These are phyloP conservation scores for Zarea fungicola DNA, from an alignment of 2,329 filamentous ascomycete species.

Conservation along the genomic window DNA sequence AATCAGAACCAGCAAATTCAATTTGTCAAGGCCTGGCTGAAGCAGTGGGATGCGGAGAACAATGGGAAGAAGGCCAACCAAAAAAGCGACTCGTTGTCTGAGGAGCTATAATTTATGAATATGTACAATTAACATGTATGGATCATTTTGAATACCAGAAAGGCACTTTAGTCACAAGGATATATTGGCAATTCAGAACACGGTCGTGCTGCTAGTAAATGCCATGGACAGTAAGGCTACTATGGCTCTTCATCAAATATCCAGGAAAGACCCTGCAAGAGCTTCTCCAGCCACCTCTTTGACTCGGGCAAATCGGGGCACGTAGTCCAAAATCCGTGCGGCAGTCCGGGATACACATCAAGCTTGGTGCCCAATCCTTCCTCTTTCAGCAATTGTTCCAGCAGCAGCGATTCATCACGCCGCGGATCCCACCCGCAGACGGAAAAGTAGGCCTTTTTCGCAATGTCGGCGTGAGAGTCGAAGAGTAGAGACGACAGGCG, in stretches of 20 bases:
- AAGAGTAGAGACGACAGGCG: slow-evolving; percentile 33
- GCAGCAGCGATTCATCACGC: slow-evolving; percentile 43
- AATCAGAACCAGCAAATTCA: slow-evolving; percentile 53
- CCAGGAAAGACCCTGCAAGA: slow-evolving; percentile 22
- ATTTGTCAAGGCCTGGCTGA: slow-evolving; percentile 64
- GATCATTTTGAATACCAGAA: not conserved
- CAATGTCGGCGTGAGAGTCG: slow-evolving; percentile 26
- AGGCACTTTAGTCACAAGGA: too few species aligned
- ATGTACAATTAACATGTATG: not conserved
- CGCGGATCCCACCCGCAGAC: slow-evolving; percentile 43
- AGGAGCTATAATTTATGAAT: not conserved
- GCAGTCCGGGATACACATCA: slow-evolving; percentile 36
- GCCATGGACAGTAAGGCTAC: too few species aligned
- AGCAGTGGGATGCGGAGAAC: slow-evolving; percentile 44
- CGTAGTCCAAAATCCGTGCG: slow-evolving; percentile 37
- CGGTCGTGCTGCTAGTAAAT: not conserved
- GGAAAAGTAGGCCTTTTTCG: slow-evolving; percentile 37
- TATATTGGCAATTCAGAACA: too few species aligned
- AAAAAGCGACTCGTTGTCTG: not conserved
- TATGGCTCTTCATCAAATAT: slow-evolving; percentile 13
- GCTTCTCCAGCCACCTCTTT: slow-evolving; percentile 25
- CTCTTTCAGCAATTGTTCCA: slow-evolving; percentile 32
- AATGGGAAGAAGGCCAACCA: not conserved
- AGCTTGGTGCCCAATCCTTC: slow-evolving; percentile 31
- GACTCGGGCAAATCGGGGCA: slow-evolving; percentile 28